A percentile compares a stretch with the other conserved stretches of the same genome.
Evolutionary conservation across 768 basidiomycete genomes (phyloP).

Genomic region (Terana coerulea): DNA sequence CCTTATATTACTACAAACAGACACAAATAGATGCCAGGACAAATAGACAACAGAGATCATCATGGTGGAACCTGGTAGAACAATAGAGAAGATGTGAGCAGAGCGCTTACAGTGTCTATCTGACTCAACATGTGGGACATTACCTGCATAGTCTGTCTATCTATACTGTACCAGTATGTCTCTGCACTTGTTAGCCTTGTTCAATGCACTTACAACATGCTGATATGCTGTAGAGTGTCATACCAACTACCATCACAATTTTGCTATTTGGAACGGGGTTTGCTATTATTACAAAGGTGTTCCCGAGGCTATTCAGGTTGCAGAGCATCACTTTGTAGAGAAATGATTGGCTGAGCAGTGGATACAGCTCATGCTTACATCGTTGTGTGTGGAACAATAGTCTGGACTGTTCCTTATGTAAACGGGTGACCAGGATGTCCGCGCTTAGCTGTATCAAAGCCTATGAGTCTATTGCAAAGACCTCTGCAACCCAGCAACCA

Average conservation of each 20-base stretch:
- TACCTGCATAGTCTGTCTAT: constrained; percentile 2
- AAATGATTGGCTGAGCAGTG: not conserved
- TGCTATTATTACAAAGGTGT: constrained; percentile 1
- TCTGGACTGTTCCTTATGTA: not conserved
- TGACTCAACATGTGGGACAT: not conserved
- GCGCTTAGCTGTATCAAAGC: constrained; percentile 6
- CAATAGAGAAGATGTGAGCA: not conserved
- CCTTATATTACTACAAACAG: not conserved
- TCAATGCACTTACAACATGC: not conserved
- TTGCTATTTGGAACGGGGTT: not conserved
- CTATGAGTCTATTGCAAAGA: constrained; percentile 2
- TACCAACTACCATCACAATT: constrained; percentile 7
- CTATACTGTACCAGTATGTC: constrained; percentile 1
- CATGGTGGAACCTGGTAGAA: not conserved
- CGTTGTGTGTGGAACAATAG: not conserved
- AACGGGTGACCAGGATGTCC: constrained; percentile 12
- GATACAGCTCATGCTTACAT: not conserved
- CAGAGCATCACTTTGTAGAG: constrained; percentile 4
- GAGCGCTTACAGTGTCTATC: not conserved
- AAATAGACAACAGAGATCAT: not conserved
- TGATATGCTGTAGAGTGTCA: not conserved
- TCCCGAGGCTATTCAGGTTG: not conserved
- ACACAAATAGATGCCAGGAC: not conserved
- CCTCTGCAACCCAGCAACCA: not conserved
- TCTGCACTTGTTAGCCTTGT: not conserved